Evolutionary conservation across 352 stramenopile species (phyloP).

Genomic region (Phytophthora sansomeana): DNA sequence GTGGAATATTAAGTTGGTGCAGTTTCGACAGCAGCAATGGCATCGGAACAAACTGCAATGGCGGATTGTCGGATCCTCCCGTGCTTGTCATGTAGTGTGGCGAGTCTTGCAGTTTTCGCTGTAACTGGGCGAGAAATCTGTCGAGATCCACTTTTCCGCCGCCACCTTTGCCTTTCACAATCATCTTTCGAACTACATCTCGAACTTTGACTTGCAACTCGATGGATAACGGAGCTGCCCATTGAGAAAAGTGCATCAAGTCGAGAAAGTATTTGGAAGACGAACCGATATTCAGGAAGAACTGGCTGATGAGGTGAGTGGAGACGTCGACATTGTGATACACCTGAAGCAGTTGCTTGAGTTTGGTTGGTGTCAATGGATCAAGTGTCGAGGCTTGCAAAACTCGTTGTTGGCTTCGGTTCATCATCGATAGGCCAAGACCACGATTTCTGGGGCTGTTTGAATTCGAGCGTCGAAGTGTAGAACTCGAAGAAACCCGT

Average conservation of each 20-base stretch:
- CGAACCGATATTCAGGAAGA: constrained; percentile 60
- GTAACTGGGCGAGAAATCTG: constrained; percentile 50
- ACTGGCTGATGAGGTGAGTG: constrained; percentile 56
- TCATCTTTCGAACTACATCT: constrained; percentile 45
- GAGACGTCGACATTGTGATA: constrained; percentile 46
- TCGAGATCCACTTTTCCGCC: constrained; percentile 60
- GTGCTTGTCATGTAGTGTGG: constrained; percentile 18
- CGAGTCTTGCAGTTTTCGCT: constrained; percentile 42
- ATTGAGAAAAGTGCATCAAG: constrained; percentile 49
- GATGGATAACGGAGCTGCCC: constrained; percentile 43
- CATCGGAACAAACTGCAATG: constrained; percentile 30
- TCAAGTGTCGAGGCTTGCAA: constrained; percentile 29
- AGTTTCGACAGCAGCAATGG: constrained; percentile 47
- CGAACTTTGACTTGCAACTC: constrained; percentile 49
- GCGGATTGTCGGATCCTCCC: neutral
- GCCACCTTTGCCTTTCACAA: constrained; percentile 53
- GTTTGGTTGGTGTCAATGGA: constrained; percentile 43
- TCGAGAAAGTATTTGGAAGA: constrained; percentile 56
- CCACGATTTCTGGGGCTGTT: constrained; percentile 7
- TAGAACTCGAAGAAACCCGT: constrained; percentile 5
- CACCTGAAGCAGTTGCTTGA: constrained; percentile 47
- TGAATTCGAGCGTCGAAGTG: constrained; percentile 1
- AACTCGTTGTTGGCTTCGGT: constrained; percentile 28
- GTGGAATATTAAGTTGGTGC: constrained; percentile 54
- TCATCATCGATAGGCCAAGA: constrained; percentile 11